These are phyloP conservation scores for Tricladium varicosporioides DNA, from an alignment of 2,329 filamentous ascomycete species.

Conservation along the genomic window DNA sequence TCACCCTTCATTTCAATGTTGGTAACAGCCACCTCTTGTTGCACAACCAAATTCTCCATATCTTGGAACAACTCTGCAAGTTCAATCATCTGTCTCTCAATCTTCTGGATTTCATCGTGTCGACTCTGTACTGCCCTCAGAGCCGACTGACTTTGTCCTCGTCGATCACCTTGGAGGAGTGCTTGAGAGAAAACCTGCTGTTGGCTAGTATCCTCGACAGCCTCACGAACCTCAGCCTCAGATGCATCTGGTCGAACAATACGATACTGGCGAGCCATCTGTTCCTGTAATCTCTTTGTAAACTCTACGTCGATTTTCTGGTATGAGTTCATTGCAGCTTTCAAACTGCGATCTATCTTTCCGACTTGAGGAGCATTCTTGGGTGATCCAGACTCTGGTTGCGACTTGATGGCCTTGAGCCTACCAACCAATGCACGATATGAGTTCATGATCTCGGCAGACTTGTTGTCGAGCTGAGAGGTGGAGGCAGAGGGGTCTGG, in stretches of 20 bases:
- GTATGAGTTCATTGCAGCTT: slow-evolving; percentile 77
- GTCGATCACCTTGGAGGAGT: slow-evolving; percentile 76
- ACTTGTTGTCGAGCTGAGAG: slow-evolving; percentile 69
- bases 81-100: slow-evolving; percentile 86
- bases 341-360: slow-evolving; percentile 75
- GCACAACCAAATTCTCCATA: slow-evolving; percentile 78
- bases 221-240: slow-evolving; percentile 73
- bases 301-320: slow-evolving; percentile 78
- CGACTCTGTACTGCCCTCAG: slow-evolving; percentile 78
- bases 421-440: slow-evolving; percentile 79
- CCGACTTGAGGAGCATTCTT: slow-evolving; percentile 80
- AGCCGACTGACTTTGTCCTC: slow-evolving; percentile 76
- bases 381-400: slow-evolving; percentile 53
- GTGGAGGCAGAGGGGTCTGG: slow-evolving; percentile 67
- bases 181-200: slow-evolving; percentile 87
- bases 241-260: slow-evolving; percentile 83
- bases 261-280: slow-evolving; percentile 84
- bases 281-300: slow-evolving; percentile 75
- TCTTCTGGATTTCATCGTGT: slow-evolving; percentile 85
- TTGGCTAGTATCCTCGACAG: slow-evolving; percentile 67
- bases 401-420: slow-evolving; percentile 79
- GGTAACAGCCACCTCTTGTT: slow-evolving; percentile 78
- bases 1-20: slow-evolving; percentile 86
- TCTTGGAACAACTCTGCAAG: slow-evolving; percentile 86
- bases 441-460: slow-evolving; percentile 75